Percentiles rank a stretch among this genome's conserved stretches.
These are phyloP conservation scores for Gynostemma pentaphyllum DNA, from an alignment of 306 rosid species.

Conservation along the genomic window DNA sequence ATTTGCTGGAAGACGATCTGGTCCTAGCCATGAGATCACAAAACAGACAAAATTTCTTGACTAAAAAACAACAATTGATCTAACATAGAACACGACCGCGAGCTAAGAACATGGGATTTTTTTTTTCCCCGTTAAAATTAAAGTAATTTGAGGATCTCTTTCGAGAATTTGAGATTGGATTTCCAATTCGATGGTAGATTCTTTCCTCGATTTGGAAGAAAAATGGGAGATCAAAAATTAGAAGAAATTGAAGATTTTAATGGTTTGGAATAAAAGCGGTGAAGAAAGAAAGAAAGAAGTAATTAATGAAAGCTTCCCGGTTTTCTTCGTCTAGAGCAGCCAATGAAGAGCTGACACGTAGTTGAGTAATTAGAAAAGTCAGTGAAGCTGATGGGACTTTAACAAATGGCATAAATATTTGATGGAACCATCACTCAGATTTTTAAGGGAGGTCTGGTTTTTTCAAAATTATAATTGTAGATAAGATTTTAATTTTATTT, in stretches of 20 bases:
- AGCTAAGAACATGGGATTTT: background rate
- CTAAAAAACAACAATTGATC: background rate
- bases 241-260: background rate
- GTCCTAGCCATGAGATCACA: constrained; percentile 55
- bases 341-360: background rate
- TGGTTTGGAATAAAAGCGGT: background rate
- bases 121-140: too few species aligned
- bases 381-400: background rate
- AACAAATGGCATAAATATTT: background rate
- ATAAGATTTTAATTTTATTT: too few species aligned
- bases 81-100: background rate
- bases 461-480: too few species aligned
- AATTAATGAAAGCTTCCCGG: background rate
- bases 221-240: background rate
- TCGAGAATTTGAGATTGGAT: background rate
- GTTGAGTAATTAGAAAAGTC: background rate
- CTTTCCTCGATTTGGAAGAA: background rate
- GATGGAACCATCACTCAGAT: too few species aligned
- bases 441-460: too few species aligned
- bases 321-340: background rate
- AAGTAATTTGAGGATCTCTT: background rate
- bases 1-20: constrained; percentile 45
- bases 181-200: background rate
- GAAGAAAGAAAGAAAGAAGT: background rate
- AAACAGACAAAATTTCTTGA: background rate